Evolutionary conservation across 106 monocot genomes (phyloP), one percentile per base, ranked within the genome.

Genomic region (Apostasia shenzhenica): DNA sequence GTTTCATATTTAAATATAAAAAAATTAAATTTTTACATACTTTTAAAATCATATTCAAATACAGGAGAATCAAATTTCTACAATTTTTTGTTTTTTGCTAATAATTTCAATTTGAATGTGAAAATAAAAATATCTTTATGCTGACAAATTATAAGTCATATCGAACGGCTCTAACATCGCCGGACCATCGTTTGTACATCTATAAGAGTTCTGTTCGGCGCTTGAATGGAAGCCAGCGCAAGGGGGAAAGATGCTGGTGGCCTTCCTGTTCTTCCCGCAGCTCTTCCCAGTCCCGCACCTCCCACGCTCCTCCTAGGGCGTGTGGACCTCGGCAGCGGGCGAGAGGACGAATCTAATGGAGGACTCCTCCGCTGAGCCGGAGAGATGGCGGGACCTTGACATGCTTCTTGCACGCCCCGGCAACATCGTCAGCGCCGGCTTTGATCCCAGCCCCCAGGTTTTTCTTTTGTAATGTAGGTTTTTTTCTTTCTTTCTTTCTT

Each of bases 401-500:
- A 92, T 76, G 74, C 89, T 99, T 47, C 92, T 99, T 57, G 41
- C 86, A 54, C 81, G 97, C 48, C 87, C 78, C 5, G 97, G 97
- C 5, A 99, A 89, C 79, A 86, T 99, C 77, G 87, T 99, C 71
- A 58, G 75, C 55, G 62, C 72, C 6, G 77, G 54, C 66, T 99
- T 99, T 83, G 81, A 89, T 7, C 85, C 89, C 53, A 66, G 75
- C 48, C 76, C 82, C 53, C 61, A 76, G 69, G 75, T 69, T 41
- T 6, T 44, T 26, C 26, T 26, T 26, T 26, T 26, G 26, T 26
- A 26, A 26, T 26, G 26, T 26, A 61, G 13, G 6, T 8, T 37
- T 54, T 45, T 63, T 54, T 7, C n/a, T 66, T 45, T 57, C 41
- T 1, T 41, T 47, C 14, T 26, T 56, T 45, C 48, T 26, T 26